phyloP scores from a whole-genome alignment of 345 rosid genomes.

The Bruguiera gymnorhiza region DNA sequence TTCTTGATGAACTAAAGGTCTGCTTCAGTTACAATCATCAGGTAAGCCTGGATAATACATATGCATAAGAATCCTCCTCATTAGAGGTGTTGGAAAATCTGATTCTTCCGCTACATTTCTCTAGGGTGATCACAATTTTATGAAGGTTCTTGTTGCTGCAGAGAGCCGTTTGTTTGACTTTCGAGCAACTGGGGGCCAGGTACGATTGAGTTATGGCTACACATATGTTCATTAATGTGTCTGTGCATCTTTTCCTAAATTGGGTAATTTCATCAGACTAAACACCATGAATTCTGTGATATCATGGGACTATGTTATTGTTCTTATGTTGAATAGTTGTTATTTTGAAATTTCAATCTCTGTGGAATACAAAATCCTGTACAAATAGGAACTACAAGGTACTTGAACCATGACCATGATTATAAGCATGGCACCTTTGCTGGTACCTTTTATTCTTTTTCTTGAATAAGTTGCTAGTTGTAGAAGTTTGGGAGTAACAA shows the following conservation, averaged over 20 bases:
- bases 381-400: too few relatives aligned
- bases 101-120: constrained; percentile 27
- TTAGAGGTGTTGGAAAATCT: constrained; percentile 26
- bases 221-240: constrained; percentile 21
- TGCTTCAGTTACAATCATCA: constrained; percentile 59
- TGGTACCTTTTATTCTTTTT: too few relatives aligned
- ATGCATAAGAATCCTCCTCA: constrained; percentile 16
- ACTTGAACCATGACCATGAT: too few relatives aligned
- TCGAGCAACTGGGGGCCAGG: constrained; percentile 97
- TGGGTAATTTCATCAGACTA: not conserved
- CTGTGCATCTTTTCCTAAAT: not conserved
- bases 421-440: too few relatives aligned
- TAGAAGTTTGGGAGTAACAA: too few relatives aligned
- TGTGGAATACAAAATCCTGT: too few relatives aligned
- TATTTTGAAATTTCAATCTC: too few relatives aligned
- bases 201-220: constrained; percentile 27
- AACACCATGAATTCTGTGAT: too few relatives aligned
- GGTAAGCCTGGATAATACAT: constrained; percentile 40
- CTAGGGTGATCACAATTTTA: constrained; percentile 58
- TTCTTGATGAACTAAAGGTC: constrained; percentile 87
- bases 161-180: constrained; percentile 73
- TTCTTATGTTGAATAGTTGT: too few relatives aligned
- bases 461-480: too few relatives aligned
- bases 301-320: too few relatives aligned
- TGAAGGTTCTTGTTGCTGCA: constrained; percentile 69